Base-by-base conservation (phyloP, 768 basidiomycete genomes). In the Pulveroboletus sp. region DNA sequence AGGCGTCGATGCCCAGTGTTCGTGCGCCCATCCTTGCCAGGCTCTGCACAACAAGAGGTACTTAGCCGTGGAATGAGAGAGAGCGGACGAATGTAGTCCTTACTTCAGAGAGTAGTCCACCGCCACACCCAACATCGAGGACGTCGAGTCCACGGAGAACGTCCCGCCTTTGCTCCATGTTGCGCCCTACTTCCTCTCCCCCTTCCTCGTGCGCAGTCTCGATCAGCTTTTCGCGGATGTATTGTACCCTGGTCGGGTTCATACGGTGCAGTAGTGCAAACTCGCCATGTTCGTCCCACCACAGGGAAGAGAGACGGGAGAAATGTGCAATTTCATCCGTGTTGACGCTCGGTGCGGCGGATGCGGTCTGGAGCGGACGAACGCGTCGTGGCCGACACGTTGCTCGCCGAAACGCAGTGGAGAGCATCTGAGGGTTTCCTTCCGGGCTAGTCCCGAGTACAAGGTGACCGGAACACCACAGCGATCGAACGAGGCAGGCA, bases 261-360 rank as follows among this genome's bases (percentile, higher is more conserved):
- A 99, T 97, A 61, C 82, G 81, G 64, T 98, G 96, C 31, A 99
- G 71, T 33, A 93, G 72, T 4, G 73, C 76, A 64, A 95, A 94
- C 67, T 97, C 94, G 57, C 95, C 94, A 17, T 76, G 79, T 63
- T 95, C 91, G 68, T 94, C 84, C 93, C 94, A 97, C 94, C 94
- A 97, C 61, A 83, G 76, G n/a, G 86, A 83, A 2, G 92, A 90
- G 5, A 96, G 82, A 26, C 78, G 76, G 3, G 93, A 91, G 67
- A 97, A 96, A 66, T 91, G 89, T 0, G 86, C 83, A 35, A 96
- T 87, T 69, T 97, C 94, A 46, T 75, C 77, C 0, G 76, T 64
- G 64, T 95, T 93, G 59, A 93, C 77, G 35, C 53, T 66, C 7
- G 66, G 50, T 17, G 51, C 31, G 4, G 48, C 11, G 31, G 55